Percentiles rank a stretch among this genome's conserved stretches.
Evolutionary conservation across 768 basidiomycete genomes (phyloP).

Genomic region (Trametes coccinea): DNA sequence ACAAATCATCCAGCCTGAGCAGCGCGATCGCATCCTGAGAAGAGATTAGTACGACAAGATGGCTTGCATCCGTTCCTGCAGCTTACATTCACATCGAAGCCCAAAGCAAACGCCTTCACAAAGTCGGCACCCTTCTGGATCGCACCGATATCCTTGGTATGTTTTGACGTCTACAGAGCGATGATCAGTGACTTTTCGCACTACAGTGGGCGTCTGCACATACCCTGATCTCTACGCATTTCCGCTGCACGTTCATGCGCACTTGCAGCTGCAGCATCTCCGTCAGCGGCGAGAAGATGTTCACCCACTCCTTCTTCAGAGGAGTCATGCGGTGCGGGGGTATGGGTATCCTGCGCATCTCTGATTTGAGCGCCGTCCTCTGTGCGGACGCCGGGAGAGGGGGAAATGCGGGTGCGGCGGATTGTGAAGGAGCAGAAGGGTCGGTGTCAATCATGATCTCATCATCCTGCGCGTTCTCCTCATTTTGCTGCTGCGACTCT

Average conservation of each 20-base stretch:
- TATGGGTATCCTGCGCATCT: conserved; percentile 86
- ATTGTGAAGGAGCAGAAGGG: conserved; percentile 44
- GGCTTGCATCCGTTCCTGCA: background rate
- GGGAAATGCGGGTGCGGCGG: conserved; percentile 66
- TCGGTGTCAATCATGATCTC: conserved; percentile 62
- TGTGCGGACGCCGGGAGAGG: conserved; percentile 63
- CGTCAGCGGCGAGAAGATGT: conserved; percentile 92
- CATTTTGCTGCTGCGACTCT: background rate
- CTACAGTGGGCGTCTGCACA: conserved; percentile 6
- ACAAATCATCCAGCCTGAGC: conserved; percentile 92
- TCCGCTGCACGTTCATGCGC: conserved; percentile 91
- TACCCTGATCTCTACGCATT: conserved; percentile 91
- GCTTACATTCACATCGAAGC: conserved; percentile 91
- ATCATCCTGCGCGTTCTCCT: conserved; percentile 48
- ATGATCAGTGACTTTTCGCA: background rate
- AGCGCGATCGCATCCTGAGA: conserved; percentile 93
- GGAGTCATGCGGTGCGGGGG: conserved; percentile 98
- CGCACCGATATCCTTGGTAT: conserved; percentile 90
- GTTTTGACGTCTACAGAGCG: conserved; percentile 77
- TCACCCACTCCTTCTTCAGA: conserved; percentile 93
- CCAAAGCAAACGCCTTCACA: conserved; percentile 89
- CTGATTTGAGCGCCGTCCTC: conserved; percentile 66
- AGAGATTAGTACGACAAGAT: background rate
- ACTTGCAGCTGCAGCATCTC: conserved; percentile 95
- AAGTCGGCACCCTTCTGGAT: conserved; percentile 98